These are phyloP conservation scores for Claviceps humidiphila DNA, from an alignment of 2,329 filamentous ascomycete genomes.

Conservation along the genomic window DNA sequence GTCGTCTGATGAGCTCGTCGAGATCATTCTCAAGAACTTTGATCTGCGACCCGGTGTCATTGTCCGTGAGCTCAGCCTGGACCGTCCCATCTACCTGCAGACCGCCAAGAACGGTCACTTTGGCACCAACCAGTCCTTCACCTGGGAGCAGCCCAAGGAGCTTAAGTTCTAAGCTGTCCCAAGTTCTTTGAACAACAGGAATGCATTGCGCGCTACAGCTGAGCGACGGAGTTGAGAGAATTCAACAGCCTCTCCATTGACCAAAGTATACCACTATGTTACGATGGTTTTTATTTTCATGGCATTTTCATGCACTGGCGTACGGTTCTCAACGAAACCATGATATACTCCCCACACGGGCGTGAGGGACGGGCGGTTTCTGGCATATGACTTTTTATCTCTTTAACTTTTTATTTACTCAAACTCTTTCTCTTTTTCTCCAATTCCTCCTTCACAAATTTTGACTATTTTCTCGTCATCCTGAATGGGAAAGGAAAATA, in stretches of 20 bases:
- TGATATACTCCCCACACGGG: constrained; percentile 17
- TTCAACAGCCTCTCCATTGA: constrained; percentile 27
- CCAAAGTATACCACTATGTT: constrained; percentile 15
- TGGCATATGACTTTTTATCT: constrained; percentile 15
- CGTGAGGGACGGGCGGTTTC: constrained; percentile 22
- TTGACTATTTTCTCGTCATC: constrained; percentile 11
- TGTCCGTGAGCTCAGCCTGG: constrained; percentile 89
- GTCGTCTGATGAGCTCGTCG: constrained; percentile 81
- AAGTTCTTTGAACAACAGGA: not conserved
- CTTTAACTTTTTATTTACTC: constrained; percentile 1
- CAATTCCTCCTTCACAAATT: constrained; percentile 5
- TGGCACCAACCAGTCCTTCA: constrained; percentile 88
- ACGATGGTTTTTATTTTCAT: constrained; percentile 23
- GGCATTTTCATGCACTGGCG: constrained; percentile 25
- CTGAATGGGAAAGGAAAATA: not conserved
- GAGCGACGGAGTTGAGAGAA: constrained; percentile 14
- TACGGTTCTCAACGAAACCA: constrained; percentile 36
- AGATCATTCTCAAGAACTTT: constrained; percentile 93
- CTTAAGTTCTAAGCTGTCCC: constrained; percentile 64
- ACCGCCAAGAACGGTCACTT: constrained; percentile 99
- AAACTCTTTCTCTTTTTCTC: constrained; percentile 7
- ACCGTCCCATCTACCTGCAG: constrained; percentile 93
- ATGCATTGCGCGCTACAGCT: not conserved
- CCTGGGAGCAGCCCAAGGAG: constrained; percentile 95
- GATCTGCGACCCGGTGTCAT: constrained; percentile 97